Conservation (phyloP, 495 filamentous ascomycete genomes). For the Halenospora varia region DNA sequence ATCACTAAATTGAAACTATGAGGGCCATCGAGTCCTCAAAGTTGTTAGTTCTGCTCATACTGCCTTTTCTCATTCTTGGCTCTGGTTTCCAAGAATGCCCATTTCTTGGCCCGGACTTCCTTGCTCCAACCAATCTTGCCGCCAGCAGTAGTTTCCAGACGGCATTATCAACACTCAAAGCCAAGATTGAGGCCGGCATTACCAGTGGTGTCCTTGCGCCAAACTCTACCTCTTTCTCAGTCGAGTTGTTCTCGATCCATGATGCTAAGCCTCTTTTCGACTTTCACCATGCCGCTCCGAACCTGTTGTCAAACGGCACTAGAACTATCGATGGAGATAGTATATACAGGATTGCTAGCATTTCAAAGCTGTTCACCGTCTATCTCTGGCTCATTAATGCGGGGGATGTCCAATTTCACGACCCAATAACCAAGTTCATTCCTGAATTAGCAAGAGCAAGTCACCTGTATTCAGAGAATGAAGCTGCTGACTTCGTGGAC, state of each 20-base stretch:
- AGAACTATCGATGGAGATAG: slow-evolving; percentile 34
- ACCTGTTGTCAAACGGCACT: slow-evolving; percentile 23
- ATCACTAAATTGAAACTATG: not conserved
- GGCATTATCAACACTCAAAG: slow-evolving; percentile 35
- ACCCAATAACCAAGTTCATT: slow-evolving; percentile 46
- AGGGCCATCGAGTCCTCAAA: not conserved
- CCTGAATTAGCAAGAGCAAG: slow-evolving; percentile 39
- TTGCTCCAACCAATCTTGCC: slow-evolving; percentile 33
- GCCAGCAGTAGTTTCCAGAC: slow-evolving; percentile 27
- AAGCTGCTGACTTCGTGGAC: slow-evolving; percentile 30
- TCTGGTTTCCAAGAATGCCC: slow-evolving; percentile 39
- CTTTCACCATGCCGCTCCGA: not conserved
- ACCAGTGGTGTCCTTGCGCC: slow-evolving; percentile 28
- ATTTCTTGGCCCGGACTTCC: slow-evolving; percentile 42
- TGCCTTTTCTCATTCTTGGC: not conserved
- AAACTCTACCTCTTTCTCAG: slow-evolving; percentile 43
- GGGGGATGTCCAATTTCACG: slow-evolving; percentile 33
- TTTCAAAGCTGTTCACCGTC: slow-evolving; percentile 46
- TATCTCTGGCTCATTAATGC: slow-evolving; percentile 36
- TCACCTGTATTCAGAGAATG: not conserved
- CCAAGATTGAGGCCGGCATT: slow-evolving; percentile 11
- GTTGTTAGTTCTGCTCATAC: not conserved
- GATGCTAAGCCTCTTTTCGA: not conserved
- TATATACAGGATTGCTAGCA: slow-evolving; percentile 44
- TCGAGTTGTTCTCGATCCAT: slow-evolving; percentile 10